Base-by-base conservation (phyloP, 2,329 filamentous ascomycete genomes). In the Cercospora berteroae region DNA sequence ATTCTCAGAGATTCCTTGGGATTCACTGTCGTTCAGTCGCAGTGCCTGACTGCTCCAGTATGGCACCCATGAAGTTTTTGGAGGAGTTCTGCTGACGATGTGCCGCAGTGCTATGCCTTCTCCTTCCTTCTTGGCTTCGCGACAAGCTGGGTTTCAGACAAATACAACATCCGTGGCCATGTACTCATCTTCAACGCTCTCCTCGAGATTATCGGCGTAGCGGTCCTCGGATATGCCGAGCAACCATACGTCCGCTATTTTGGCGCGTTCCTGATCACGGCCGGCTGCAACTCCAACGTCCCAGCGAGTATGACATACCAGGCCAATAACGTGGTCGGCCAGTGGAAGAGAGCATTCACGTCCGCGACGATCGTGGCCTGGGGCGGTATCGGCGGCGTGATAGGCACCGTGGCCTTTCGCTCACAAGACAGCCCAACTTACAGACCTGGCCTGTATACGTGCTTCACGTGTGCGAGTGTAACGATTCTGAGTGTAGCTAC, bases 271-370 rank as follows among this genome's bases (percentile, higher is more conserved):
- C 80, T 94, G 55, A 84, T 87, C 31, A 89, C 90, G 0, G 90
- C 90, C 0, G 91, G 90, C 6, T 87, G 88, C 70, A 92, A 92
- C 78, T 85, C 88, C 67, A 94, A 93, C 76, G 83, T 93, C 4
- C 91, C 92, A 90, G 84, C 87, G 1, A 83, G 87, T 56, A 87
- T 96, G 81, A 86, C 91, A 0, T 94, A 92, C 80, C 92, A 94
- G 81, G 90, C 91, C 48, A 95, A 94, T 80, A 96, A 96, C 79
- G 90, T 96, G 75, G 88, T 91, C 64, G 92, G 92, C 0, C 92
- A 95, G 80, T 95, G 92, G 91, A 96, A 94, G 81, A 87, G 92
- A 59, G 92, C 92, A 0, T 60, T 60, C 12, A 64, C 63, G 8
- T 42, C 63, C 1, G 63, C 63, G 16, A 64, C 52, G 10, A 64